These are phyloP conservation scores for Cadophora luteo-olivacea DNA, from an alignment of 2,329 filamentous ascomycete genomes.

Conservation along the genomic window DNA sequence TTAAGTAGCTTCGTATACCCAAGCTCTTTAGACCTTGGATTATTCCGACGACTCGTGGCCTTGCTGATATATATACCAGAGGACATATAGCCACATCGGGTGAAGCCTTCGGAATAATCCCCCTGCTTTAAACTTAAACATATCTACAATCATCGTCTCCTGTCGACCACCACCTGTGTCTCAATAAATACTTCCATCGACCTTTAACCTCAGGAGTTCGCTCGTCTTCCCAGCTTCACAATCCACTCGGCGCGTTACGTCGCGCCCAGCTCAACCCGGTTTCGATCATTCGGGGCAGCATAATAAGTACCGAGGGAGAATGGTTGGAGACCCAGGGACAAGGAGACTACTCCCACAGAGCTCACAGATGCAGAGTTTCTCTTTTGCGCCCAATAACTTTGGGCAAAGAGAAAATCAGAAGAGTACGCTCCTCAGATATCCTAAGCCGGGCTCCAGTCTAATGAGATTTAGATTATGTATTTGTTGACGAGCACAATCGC, in stretches of 20 bases:
- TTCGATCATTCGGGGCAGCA: background rate
- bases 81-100: conserved; percentile 32
- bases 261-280: conserved; percentile 2
- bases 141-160: conserved; percentile 33
- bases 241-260: background rate
- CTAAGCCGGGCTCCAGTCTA: conserved; percentile 36
- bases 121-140: conserved; percentile 33
- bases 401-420: conserved; percentile 80
- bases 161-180: conserved; percentile 19
- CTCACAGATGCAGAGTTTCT: conserved; percentile 75
- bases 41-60: conserved; percentile 37
- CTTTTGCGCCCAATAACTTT: conserved; percentile 71
- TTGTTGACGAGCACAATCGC: conserved; percentile 97
- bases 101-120: conserved; percentile 33
- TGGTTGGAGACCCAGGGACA: conserved; percentile 68
- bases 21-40: conserved; percentile 31
- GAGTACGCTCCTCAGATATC: conserved; percentile 61
- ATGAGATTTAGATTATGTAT: conserved; percentile 83
- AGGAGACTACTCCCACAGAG: conserved; percentile 71
- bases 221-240: background rate
- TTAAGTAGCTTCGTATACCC: conserved; percentile 36
- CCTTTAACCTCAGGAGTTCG: background rate
- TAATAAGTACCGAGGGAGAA: conserved; percentile 44
- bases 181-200: conserved; percentile 11
- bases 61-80: conserved; percentile 36